phyloP scores from a whole-genome alignment of 805 yeast genomes.

The Cephaloascus albidus region DNA sequence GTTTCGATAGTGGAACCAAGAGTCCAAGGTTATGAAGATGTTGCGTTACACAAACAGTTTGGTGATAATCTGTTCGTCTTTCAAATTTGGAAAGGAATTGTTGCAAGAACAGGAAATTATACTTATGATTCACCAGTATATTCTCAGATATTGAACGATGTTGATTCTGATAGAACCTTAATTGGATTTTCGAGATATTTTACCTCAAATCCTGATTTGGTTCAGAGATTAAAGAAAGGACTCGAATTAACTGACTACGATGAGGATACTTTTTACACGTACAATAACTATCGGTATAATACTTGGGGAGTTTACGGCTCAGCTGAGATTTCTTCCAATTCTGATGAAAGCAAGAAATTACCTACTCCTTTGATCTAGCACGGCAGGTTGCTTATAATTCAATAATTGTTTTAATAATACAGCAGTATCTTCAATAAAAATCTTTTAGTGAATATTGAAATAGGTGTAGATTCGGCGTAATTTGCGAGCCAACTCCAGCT shows the following conservation, averaged over 20 bases:
- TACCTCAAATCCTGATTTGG: conserved; percentile 49
- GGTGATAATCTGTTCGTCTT: conserved; percentile 14
- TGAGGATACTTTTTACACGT: conserved; percentile 36
- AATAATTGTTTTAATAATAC: too few species aligned
- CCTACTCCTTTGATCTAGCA: not conserved
- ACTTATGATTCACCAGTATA: conserved; percentile 14
- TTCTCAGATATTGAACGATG: conserved; percentile 3
- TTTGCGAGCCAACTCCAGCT: too few species aligned
- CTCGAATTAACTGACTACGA: conserved; percentile 32
- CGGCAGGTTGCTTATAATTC: not conserved
- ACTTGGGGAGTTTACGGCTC: conserved; percentile 1
- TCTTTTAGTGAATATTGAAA: too few species aligned
- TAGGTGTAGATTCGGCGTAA: too few species aligned
- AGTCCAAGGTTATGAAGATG: conserved; percentile 15
- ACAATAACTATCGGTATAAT: conserved; percentile 13
- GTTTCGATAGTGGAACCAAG: conserved; percentile 27
- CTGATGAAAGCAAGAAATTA: not conserved
- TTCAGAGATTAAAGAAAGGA: conserved; percentile 29
- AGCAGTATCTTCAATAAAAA: too few species aligned
- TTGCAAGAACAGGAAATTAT: conserved; percentile 18
- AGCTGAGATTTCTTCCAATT: not conserved
- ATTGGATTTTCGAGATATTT: conserved; percentile 39
- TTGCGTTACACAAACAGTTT: conserved; percentile 9
- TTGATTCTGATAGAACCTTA: conserved; percentile 11
- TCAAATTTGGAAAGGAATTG: conserved; percentile 22